A percentile compares a stretch with the other conserved stretches of the same genome.
These are phyloP conservation scores for Oemleria cerasiformis DNA, from an alignment of 306 rosid species.

Conservation along the genomic window DNA sequence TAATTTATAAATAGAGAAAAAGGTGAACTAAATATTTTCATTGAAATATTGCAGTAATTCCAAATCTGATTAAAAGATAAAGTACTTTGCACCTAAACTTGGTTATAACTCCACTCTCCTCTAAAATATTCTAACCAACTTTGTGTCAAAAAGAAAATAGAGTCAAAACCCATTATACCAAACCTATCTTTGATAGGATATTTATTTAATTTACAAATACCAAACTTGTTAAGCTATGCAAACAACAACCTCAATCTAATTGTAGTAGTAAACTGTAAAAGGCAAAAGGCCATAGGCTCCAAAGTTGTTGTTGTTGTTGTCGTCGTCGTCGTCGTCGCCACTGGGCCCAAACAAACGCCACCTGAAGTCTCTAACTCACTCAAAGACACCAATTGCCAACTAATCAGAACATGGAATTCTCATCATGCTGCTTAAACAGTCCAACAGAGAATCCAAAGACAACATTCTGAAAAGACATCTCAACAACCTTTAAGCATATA, in stretches of 20 bases:
- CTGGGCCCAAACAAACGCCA: conserved; percentile 2
- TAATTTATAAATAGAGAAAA: too few relatives aligned
- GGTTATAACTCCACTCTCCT: too few relatives aligned
- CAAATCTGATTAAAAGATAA: too few relatives aligned
- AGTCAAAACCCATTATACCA: background rate
- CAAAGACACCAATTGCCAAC: background rate
- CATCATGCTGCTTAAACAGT: background rate
- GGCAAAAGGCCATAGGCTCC: background rate
- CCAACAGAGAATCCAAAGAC: background rate
- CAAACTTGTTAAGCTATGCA: background rate
- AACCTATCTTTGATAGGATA: background rate
- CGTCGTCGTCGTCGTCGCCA: too few relatives aligned
- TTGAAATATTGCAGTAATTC: too few relatives aligned
- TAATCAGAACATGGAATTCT: background rate
- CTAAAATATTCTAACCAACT: background rate
- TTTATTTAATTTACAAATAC: background rate
- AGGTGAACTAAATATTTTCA: too few relatives aligned
- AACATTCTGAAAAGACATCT: background rate
- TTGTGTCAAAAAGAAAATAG: background rate
- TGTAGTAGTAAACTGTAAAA: background rate
- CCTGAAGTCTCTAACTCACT: background rate
- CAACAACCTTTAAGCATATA: background rate
- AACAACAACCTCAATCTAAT: background rate
- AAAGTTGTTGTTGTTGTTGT: rapidly evolving
- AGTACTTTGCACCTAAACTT: too few relatives aligned